Conservation (phyloP, 2,329 filamentous ascomycete species). For the Madurella fahalii region DNA sequence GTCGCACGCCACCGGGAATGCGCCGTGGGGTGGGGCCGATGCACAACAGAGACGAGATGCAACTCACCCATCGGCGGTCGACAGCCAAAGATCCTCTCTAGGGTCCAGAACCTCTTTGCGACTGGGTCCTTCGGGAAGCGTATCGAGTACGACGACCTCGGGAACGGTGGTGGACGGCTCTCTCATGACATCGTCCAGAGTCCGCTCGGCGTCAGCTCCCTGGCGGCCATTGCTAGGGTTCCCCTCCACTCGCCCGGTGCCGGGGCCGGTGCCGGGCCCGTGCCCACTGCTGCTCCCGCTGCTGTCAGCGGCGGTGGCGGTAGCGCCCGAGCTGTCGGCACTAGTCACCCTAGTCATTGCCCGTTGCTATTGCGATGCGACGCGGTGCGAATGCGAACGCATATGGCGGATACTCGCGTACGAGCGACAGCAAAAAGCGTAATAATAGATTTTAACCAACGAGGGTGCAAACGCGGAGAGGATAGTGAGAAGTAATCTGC, state of each 20-base stretch:
- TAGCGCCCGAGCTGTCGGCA: conserved; percentile 3
- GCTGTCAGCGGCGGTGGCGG: not conserved
- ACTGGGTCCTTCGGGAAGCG: conserved; percentile 30
- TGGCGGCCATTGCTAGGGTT: not conserved
- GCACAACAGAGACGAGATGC: not conserved
- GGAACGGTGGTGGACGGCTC: conserved; percentile 36
- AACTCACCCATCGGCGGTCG: conserved; percentile 45
- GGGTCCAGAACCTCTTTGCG: conserved; percentile 35
- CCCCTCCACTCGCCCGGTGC: conserved; percentile 4
- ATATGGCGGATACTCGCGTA: not conserved
- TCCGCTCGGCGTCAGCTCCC: conserved; percentile 14
- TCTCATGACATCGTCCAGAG: conserved; percentile 40
- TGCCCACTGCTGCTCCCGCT: not conserved
- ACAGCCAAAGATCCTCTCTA: conserved; percentile 46
- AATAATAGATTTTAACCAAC: not conserved
- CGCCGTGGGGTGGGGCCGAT: conserved; percentile 5
- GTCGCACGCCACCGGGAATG: not conserved
- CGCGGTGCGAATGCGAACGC: not conserved
- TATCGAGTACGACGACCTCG: conserved; percentile 38
- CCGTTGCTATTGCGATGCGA: not conserved
- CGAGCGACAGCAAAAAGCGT: not conserved
- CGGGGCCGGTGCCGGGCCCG: not conserved
- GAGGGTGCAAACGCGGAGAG: not conserved
- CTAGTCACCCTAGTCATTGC: conserved; percentile 9
- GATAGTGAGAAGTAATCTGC: not conserved